Evolutionary conservation across 768 basidiomycete species (phyloP), one percentile per base, ranked within the genome.

Genomic region (Boletus rex-veris): DNA sequence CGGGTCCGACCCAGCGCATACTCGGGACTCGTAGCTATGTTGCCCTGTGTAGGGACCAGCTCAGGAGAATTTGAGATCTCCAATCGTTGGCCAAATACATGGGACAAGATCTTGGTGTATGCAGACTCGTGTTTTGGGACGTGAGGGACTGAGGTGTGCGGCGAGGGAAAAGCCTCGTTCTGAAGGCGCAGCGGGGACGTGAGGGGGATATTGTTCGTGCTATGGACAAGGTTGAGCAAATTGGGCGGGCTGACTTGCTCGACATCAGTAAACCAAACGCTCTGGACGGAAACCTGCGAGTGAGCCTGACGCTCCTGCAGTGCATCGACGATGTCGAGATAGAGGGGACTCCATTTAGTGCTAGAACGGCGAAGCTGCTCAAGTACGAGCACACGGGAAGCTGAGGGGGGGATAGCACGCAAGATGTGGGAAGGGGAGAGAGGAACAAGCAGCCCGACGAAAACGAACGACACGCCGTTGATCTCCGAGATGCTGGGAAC

Each of bases 1-100:
- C 91, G 85, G 44, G 94, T 85, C 42, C 93, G 88, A 12, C 97
- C 96, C 35, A 98, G 80, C 1, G 97, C 96, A 65, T 87, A 98
- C 67, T 98, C 92, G 2, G 96, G 97, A n/a, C 81, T 87, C 10
- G 94, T 96, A 16, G 92, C 91, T 42, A 84, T 70, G 42, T 80
- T 74, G 11, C 92, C 93, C 53, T 88, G 81, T 14, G 84, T 71
- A 10, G 80, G 66, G 47, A 92, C 83, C 16, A 88, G 78, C 40
- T 80, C 74, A 0, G 92, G 94, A 4, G 88, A 84, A 71, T 99
- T 98, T 63, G 86, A 78, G 54, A 99, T 79, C 57, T 94, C 86
- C 1, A 98, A 75, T 3, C 90, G 81, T 8, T 85, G 82, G 39
- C 75, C 77, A 67, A 98, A 95, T 33, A 97, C 75, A 52, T 91